A percentile compares a stretch with the other conserved stretches of the same genome.
These are phyloP conservation scores for Sicyos edulis DNA, from an alignment of 306 rosid genomes.

Conservation along the genomic window DNA sequence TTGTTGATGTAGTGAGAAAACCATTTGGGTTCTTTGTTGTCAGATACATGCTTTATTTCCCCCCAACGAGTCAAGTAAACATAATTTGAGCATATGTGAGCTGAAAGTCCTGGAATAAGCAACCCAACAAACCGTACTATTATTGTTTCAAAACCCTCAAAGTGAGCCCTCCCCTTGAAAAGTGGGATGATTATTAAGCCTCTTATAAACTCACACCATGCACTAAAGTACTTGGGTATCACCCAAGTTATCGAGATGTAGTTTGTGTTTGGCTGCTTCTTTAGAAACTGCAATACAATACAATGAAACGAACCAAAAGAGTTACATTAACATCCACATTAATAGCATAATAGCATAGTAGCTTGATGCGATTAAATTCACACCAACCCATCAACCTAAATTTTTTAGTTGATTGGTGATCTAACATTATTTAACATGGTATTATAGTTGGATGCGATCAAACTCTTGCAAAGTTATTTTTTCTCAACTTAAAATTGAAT, in stretches of 20 bases:
- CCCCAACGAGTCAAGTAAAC: neutral
- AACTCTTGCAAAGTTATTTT: too few species aligned
- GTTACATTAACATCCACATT: too few species aligned
- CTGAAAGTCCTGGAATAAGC: neutral
- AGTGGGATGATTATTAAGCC: neutral
- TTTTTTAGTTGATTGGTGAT: too few species aligned
- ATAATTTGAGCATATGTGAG: neutral
- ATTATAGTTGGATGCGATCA: too few species aligned
- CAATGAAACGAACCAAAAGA: too few species aligned
- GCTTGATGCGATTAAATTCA: too few species aligned
- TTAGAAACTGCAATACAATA: neutral
- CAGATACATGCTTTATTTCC: neutral
- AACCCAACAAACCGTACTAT: neutral
- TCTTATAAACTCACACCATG: neutral
- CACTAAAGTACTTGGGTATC: neutral
- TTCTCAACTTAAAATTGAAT: too few species aligned
- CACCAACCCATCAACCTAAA: too few species aligned
- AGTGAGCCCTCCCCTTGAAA: neutral
- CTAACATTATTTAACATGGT: too few species aligned
- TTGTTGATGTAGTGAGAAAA: slow-evolving; percentile 3
- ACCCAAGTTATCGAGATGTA: neutral
- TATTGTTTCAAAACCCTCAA: neutral
- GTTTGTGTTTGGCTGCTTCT: neutral
- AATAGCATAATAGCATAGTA: too few species aligned
- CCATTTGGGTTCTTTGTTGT: neutral